phyloP scores from a whole-genome alignment of 176 grass and related monocot species.

The Oryza officinalis region DNA sequence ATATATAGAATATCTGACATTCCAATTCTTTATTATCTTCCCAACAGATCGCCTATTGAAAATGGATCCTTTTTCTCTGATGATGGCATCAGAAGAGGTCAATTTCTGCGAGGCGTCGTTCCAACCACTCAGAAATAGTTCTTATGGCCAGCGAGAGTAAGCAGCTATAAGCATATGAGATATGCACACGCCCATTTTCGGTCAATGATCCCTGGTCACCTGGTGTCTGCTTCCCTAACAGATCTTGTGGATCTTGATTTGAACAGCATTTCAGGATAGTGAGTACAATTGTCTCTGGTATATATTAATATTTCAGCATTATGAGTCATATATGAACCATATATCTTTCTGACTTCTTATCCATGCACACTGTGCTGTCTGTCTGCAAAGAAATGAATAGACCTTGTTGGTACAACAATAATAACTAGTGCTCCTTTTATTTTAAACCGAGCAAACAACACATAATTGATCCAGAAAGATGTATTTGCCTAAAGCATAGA shows the following conservation, averaged over 20 bases:
- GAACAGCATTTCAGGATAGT: neutral
- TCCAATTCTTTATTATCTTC: slow-evolving; percentile 25
- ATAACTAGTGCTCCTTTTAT: neutral
- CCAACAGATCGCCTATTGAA: neutral
- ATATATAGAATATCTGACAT: neutral
- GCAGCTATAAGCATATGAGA: neutral
- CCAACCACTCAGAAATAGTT: slow-evolving; percentile 25
- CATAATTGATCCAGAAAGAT: neutral
- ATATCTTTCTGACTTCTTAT: neutral
- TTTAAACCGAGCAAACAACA: neutral
- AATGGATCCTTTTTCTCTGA: neutral
- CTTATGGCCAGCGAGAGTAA: neutral
- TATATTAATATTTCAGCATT: neutral
- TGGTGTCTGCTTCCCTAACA: slow-evolving; percentile 12
- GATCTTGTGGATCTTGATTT: slow-evolving; percentile 25
- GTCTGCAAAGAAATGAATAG: neutral
- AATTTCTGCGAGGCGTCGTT: slow-evolving; percentile 23
- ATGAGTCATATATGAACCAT: neutral
- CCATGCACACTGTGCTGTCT: neutral
- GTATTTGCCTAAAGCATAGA: neutral
- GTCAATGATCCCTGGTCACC: slow-evolving; percentile 19
- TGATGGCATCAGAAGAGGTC: slow-evolving; percentile 27
- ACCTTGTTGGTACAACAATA: neutral
- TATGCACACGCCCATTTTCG: slow-evolving; percentile 4
- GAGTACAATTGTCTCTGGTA: neutral